phyloP scores from a whole-genome alignment of 306 rosid species.

The Glycine tomentella region DNA sequence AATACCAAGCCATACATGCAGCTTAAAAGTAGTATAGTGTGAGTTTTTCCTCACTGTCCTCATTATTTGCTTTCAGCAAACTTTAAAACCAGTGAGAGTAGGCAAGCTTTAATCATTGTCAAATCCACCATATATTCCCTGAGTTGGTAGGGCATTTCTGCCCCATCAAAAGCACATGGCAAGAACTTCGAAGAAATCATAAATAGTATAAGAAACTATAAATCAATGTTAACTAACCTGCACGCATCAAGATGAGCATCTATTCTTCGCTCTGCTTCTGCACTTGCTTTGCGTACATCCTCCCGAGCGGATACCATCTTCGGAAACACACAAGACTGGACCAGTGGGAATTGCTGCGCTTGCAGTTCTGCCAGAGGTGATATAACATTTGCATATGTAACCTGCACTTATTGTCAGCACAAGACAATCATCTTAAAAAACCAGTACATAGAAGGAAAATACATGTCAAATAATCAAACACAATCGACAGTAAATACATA shows the following conservation, averaged over 20 bases:
- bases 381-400: conserved; percentile 71
- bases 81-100: background rate
- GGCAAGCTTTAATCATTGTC: conserved; percentile 2
- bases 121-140: background rate
- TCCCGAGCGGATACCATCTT: conserved; percentile 73
- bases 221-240: conserved; percentile 63
- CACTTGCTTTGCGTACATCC: conserved; percentile 87
- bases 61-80: too few species aligned
- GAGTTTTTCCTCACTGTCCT: background rate
- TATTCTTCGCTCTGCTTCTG: conserved; percentile 88
- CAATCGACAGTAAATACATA: background rate
- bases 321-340: conserved; percentile 86
- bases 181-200: conserved; percentile 1
- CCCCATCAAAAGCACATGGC: background rate
- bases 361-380: conserved; percentile 86
- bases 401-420: conserved; percentile 60
- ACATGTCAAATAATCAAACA: conserved; percentile 17
- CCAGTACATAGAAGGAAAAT: background rate
- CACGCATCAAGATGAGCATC: conserved; percentile 76
- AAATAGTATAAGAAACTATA: conserved; percentile 14
- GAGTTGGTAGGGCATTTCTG: conserved; percentile 5
- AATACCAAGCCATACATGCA: conserved; percentile 6
- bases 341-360: conserved; percentile 75
- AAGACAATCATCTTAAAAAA: conserved; percentile 35
- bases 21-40: conserved; percentile 16